Base-by-base conservation (phyloP, 352 stramenopile species). In the Phytophthora crassamura region DNA sequence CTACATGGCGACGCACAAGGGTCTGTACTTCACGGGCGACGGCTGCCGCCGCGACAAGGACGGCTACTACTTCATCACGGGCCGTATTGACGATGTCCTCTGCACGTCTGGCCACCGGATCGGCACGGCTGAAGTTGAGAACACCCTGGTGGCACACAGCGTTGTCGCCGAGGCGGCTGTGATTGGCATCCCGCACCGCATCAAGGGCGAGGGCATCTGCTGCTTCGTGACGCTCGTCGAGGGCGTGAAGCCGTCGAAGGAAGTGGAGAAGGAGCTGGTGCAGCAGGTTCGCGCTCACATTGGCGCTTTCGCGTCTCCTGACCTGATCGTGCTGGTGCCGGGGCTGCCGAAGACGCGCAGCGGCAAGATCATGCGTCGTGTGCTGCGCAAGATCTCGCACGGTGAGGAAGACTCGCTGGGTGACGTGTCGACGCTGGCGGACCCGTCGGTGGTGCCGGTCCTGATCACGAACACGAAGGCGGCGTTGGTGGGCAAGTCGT, bases 61-160 rank as follows among this genome's bases (percentile, higher is more conserved):
- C 67, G 97, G 97, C 34, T 99, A 97, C 80, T 98, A 99, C 80
- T 99, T 97, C 74, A 99, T 99, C 72, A 99, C 96, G 39, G 98
- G 97, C 3, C 93, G 97, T 53, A 97, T 99, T 42, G 97, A 99
- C 74, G 97, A 99, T 64, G 97, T 99, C 7, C 65, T 99, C 2
- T 98, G 98, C 70, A 96, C 93, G 10, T 97, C 89, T 28, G 94
- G 93, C 9, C 94, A 98, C 71, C 80, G 94, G 10, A 96, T 97
- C 46, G 91, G 91, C 40, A 96, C 86, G 50, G 88, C 90, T 30
- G 90, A 97, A 71, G 75, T 97, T 30, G 89, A 97, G 58, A 95
- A 81, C 50, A 89, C 94, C 8, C 78, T 99, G 8, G 93, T 98
- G 8, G 90, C 82, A 6, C 94, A 99, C 77, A 89, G 82, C 35